Conservation (phyloP, 1,139 yeast species). For the Taphrina communis region DNA sequence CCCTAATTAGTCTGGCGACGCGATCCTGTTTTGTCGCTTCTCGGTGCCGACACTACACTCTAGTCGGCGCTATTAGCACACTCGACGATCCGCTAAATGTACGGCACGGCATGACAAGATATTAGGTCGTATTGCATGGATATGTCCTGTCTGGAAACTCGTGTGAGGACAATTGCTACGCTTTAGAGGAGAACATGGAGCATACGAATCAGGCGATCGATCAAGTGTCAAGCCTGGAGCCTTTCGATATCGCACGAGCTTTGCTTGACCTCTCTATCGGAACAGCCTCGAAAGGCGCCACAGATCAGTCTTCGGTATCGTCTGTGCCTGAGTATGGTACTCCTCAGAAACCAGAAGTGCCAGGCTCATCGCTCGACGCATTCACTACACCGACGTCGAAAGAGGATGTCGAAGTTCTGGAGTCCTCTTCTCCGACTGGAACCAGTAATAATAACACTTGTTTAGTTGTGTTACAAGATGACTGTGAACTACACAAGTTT, state of each 20-base stretch:
- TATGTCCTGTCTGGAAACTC: background rate
- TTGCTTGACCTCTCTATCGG: constrained; percentile 8
- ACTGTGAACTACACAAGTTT: constrained; percentile 58
- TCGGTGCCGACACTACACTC: background rate
- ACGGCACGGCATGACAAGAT: background rate
- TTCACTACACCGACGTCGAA: background rate
- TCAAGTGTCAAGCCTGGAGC: background rate
- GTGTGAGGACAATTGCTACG: too few relatives aligned
- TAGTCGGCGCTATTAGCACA: background rate
- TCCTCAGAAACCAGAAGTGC: background rate
- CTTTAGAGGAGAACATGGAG: background rate
- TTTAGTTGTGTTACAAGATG: constrained; percentile 44
- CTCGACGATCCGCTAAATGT: background rate
- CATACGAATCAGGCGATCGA: too few relatives aligned
- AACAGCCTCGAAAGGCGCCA: background rate
- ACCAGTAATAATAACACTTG: background rate
- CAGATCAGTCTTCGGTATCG: background rate
- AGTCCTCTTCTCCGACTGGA: background rate
- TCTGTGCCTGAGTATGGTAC: background rate
- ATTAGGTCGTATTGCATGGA: background rate
- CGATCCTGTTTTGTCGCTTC: background rate
- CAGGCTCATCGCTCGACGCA: background rate
- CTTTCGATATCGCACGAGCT: constrained; percentile 10
- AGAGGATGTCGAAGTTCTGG: background rate
- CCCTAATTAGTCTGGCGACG: background rate